Conservation (phyloP, 108 stramenopile species). For the Cyclostephanos invisitatus region DNA sequence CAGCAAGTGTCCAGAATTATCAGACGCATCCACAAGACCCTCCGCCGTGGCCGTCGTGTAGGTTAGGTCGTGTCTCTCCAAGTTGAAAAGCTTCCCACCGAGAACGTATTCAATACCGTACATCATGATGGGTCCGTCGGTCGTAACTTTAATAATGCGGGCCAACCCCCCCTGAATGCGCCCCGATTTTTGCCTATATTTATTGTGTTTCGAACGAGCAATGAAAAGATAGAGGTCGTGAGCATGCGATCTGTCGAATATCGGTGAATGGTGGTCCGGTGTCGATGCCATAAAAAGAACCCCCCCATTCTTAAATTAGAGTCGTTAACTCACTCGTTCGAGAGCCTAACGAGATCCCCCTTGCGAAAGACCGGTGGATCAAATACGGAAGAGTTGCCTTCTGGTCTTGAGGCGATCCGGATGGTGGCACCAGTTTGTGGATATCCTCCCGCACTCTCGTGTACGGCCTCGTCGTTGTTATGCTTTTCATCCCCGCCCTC, state of each 20-base stretch:
- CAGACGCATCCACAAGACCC: conserved; percentile 57
- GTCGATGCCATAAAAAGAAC: too few relatives aligned
- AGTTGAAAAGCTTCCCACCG: conserved; percentile 52
- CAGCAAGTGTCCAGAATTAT: conserved; percentile 12
- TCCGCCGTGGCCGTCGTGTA: conserved; percentile 68
- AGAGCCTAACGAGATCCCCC: conserved; percentile 41
- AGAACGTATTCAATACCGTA: conserved; percentile 46
- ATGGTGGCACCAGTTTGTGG: background rate
- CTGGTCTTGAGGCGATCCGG: background rate
- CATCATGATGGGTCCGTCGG: background rate
- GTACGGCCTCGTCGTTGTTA: background rate
- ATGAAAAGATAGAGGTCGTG: background rate
- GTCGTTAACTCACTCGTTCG: conserved; percentile 23
- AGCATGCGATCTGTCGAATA: background rate
- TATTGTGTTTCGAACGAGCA: background rate
- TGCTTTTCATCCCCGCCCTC: background rate
- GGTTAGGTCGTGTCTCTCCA: conserved; percentile 45
- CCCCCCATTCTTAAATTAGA: background rate
- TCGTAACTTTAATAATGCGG: conserved; percentile 16
- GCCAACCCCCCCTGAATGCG: conserved; percentile 44
- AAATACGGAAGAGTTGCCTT: background rate
- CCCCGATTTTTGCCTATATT: conserved; percentile 25
- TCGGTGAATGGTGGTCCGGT: too few relatives aligned
- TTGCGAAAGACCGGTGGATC: conserved; percentile 28
- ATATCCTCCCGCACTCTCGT: background rate